Evolutionary conservation across 305 asterid species (phyloP).

Genomic region (Solanum hybrid): DNA sequence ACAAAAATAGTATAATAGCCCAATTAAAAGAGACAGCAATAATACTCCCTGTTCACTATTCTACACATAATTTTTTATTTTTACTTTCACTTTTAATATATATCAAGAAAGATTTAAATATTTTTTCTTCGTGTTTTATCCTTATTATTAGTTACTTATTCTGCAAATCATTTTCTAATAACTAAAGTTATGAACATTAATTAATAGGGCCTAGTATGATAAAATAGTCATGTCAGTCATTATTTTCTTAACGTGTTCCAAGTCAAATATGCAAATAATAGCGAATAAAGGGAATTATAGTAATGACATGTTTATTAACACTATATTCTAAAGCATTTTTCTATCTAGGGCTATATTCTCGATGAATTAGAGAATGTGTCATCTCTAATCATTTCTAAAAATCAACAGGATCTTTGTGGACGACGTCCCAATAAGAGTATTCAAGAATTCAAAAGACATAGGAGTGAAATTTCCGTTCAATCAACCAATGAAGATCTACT

Average conservation of each 20-base stretch:
- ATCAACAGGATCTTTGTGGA: conserved; percentile 28
- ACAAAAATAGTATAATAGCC: background rate
- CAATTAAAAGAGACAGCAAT: background rate
- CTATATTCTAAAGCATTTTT: no score
- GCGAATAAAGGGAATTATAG: background rate
- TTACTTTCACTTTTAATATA: no score
- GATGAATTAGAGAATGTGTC: background rate
- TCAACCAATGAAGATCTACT: conserved; percentile 35
- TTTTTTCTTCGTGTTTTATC: no score
- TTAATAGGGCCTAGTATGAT: background rate
- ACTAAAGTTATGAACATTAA: rapidly evolving
- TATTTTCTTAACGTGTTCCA: no score
- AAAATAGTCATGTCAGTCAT: rapidly evolving
- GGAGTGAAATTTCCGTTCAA: conserved; percentile 30
- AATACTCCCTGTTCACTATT: no score
- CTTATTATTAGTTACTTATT: no score
- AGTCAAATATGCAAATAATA: background rate
- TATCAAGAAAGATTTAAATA: no score
- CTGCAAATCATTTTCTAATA: background rate
- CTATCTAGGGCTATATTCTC: background rate
- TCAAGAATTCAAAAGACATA: conserved; percentile 25
- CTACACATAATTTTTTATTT: no score
- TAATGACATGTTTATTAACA: background rate
- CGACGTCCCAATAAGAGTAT: conserved; percentile 21
- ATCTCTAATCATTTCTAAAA: background rate